These are phyloP conservation scores for Veloboletus limbatus DNA, from an alignment of 1,284 basidiomycete genomes.

Conservation along the genomic window DNA sequence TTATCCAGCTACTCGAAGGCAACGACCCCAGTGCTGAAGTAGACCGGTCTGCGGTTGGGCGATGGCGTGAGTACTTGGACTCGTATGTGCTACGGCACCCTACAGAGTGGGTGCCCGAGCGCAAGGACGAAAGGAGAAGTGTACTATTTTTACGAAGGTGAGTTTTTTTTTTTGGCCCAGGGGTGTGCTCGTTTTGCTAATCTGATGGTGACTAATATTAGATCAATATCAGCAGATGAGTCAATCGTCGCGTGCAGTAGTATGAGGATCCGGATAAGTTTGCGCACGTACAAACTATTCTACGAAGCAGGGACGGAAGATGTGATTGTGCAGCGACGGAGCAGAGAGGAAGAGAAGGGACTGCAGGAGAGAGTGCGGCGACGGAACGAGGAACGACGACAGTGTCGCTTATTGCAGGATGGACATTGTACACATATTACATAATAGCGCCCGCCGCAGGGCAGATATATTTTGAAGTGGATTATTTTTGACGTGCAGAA, in stretches of 20 bases:
- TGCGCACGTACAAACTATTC: constrained; percentile 70
- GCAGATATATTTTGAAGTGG: background rate
- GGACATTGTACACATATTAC: constrained; percentile 4
- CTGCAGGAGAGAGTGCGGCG: constrained; percentile 44
- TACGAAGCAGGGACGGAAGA: constrained; percentile 69
- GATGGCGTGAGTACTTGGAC: constrained; percentile 88
- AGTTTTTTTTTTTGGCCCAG: constrained; percentile 18
- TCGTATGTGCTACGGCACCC: constrained; percentile 75
- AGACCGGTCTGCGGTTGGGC: constrained; percentile 43
- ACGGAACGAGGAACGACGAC: constrained; percentile 53
- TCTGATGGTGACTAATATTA: constrained; percentile 36
- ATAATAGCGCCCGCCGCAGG: too few relatives aligned
- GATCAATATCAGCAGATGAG: constrained; percentile 34
- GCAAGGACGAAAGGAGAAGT: constrained; percentile 41
- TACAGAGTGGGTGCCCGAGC: constrained; percentile 64
- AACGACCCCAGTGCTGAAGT: constrained; percentile 77
- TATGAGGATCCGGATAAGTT: constrained; percentile 61
- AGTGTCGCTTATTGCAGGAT: constrained; percentile 37
- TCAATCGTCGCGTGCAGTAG: constrained; percentile 33
- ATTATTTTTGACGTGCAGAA: constrained; percentile 17
- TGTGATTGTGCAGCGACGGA: constrained; percentile 39
- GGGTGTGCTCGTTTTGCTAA: constrained; percentile 11
- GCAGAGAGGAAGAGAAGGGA: constrained; percentile 38
- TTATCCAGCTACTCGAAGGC: constrained; percentile 74
- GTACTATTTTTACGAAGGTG: constrained; percentile 50